A percentile compares a stretch with the other conserved stretches of the same genome.
These are phyloP conservation scores for Ganoderma multipileum DNA, from an alignment of 1,284 basidiomycete species.

Conservation along the genomic window DNA sequence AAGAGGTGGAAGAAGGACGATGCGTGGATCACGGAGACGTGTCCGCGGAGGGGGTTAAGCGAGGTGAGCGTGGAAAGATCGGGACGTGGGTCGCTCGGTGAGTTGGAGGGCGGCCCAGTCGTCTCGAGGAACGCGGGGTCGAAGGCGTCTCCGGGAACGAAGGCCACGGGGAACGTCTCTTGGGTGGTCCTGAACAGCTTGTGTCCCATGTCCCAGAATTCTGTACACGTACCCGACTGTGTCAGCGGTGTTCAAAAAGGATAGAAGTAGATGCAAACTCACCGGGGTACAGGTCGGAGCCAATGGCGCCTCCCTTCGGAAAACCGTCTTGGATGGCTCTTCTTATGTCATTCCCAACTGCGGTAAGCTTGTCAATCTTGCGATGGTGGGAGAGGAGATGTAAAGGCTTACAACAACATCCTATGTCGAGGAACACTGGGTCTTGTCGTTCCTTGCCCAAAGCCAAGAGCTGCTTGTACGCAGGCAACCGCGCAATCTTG, in stretches of 20 bases:
- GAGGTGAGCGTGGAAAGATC: slow-evolving; percentile 44
- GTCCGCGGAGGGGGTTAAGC: slow-evolving; percentile 52
- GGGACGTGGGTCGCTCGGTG: slow-evolving; percentile 33
- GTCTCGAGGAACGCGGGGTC: slow-evolving; percentile 43
- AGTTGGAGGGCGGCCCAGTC: slow-evolving; percentile 36
- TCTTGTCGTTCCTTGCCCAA: slow-evolving; percentile 46
- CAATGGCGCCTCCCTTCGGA: slow-evolving; percentile 43
- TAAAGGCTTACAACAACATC: slow-evolving; percentile 53
- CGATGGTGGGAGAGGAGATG: background rate
- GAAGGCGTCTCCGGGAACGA: slow-evolving; percentile 57
- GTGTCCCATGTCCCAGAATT: slow-evolving; percentile 45
- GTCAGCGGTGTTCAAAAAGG: slow-evolving; percentile 36
- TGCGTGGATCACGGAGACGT: slow-evolving; percentile 54
- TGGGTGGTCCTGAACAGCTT: slow-evolving; percentile 42
- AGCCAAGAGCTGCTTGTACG: slow-evolving; percentile 49
- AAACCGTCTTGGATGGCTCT: slow-evolving; percentile 52
- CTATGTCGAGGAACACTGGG: slow-evolving; percentile 56
- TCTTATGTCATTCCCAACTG: slow-evolving; percentile 53
- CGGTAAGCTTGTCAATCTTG: background rate
- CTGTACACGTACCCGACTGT: slow-evolving; percentile 29
- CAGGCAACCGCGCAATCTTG: slow-evolving; percentile 45
- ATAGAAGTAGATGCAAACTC: slow-evolving; percentile 25
- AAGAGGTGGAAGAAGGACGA: slow-evolving; percentile 62
- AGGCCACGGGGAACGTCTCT: slow-evolving; percentile 50
- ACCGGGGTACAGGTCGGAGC: slow-evolving; percentile 44